phyloP scores from a whole-genome alignment of 129 eudicot genomes.

The Tagetes patula region DNA sequence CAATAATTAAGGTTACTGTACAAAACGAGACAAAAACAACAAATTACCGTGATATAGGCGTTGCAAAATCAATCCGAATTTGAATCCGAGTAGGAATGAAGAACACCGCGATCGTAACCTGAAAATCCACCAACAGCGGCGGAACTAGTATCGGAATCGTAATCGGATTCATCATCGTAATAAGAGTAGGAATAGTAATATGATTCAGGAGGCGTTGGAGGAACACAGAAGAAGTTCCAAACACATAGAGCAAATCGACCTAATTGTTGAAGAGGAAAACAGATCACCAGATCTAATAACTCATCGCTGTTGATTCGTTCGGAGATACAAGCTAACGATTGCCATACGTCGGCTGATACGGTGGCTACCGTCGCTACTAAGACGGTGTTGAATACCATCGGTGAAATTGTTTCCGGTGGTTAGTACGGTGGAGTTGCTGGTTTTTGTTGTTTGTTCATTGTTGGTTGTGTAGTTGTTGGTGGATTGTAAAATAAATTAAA shows the following conservation, averaged over 20 bases:
- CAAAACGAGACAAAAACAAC: conserved; percentile 10
- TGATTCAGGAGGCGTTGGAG: conserved; percentile 41
- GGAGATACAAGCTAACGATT: conserved; percentile 49
- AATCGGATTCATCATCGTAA: conserved; percentile 33
- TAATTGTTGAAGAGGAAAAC: conserved; percentile 59
- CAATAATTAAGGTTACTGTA: conserved; percentile 30
- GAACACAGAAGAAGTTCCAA: conserved; percentile 57
- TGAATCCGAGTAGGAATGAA: conserved; percentile 39
- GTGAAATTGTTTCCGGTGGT: not conserved
- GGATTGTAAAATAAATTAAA: not conserved
- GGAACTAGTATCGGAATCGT: conserved; percentile 29
- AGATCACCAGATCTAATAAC: conserved; percentile 48
- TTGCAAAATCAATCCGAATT: conserved; percentile 40
- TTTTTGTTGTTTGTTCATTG: conserved; percentile 26
- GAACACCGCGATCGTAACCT: conserved; percentile 28
- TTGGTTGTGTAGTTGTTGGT: not conserved
- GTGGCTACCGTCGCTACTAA: conserved; percentile 47
- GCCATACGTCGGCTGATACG: conserved; percentile 56
- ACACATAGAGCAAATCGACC: conserved; percentile 47
- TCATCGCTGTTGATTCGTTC: conserved; percentile 43
- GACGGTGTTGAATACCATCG: conserved; percentile 59
- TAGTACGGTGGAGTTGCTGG: conserved; percentile 7
- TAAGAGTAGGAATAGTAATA: conserved; percentile 23
- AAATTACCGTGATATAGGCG: conserved; percentile 11
- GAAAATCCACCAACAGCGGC: conserved; percentile 26